Evolutionary conservation across 2,329 filamentous ascomycete species (phyloP), one percentile per base, ranked within the genome.

Genomic region (Fusarium anthophilum): DNA sequence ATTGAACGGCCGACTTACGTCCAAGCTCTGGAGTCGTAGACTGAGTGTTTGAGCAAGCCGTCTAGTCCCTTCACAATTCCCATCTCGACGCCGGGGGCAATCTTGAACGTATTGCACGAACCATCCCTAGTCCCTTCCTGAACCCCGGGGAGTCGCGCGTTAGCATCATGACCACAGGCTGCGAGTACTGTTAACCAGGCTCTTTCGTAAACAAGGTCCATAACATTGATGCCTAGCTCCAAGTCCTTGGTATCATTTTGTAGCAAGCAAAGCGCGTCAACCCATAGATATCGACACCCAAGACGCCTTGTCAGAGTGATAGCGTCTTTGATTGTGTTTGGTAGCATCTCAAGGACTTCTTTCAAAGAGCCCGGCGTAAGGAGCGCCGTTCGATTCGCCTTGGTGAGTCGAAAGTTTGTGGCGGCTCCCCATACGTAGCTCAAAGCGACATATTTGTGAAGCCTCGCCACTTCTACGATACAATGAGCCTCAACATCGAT

Each of bases 331-430:
- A 50, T 24, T 0, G 47, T 32, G 22, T 24, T 24, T 0, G 47
- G 47, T 0, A 50, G 28, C 28, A n/a, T 32, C 5, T 7, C 0
- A 4, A 7, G 3, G 8, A 24, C 28, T 3, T 0, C 4, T 3
- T 7, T 0, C 2, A 50, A 0, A 2, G 47, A 32, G 0, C 28
- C 15, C 0, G 8, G 28, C 11, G 4, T 7, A 2, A 50, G 22
- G 0, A 50, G 8, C 5, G 15, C 15, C 11, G 15, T 32, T 50
- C 47, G 47, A 18, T 50, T 50, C 2, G 47, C 22, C 15, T 10
- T 50, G 8, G 47, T 50, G 0, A 50, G 47, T 5, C 47, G 47
- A 32, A 50, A 32, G 22, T 24, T 32, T 18, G 47, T 1, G 8
- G 14, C 47, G 1, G 1, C 15, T 0, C 47, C 47, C 47, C 47